These are phyloP conservation scores for Solanum hybrid DNA, from an alignment of 305 asterid genomes.

Conservation along the genomic window DNA sequence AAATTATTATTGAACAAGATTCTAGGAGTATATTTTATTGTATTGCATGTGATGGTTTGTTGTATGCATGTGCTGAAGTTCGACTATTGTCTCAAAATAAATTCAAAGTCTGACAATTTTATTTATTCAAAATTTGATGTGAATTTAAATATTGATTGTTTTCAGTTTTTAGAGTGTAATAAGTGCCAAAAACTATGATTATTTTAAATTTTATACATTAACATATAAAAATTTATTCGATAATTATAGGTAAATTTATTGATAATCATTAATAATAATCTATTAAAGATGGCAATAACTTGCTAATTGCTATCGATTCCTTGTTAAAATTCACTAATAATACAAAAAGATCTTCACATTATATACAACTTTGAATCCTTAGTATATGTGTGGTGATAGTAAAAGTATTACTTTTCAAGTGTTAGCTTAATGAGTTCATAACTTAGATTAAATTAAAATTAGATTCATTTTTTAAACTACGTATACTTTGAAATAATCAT, in stretches of 20 bases:
- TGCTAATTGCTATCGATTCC: background rate
- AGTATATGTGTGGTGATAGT: background rate
- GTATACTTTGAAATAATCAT: background rate
- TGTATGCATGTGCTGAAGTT: background rate
- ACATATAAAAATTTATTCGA: background rate
- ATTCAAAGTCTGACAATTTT: background rate
- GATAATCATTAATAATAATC: background rate
- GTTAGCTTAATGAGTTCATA: background rate
- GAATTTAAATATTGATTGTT: background rate
- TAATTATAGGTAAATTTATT: too few relatives aligned
- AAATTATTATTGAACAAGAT: background rate
- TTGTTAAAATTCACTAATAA: background rate
- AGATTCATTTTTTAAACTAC: background rate
- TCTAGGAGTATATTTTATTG: background rate
- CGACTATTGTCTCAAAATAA: background rate
- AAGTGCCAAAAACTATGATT: background rate
- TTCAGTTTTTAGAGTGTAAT: background rate
- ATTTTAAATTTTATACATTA: too few relatives aligned
- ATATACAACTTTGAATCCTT: background rate
- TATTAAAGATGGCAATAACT: background rate
- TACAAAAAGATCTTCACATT: background rate
- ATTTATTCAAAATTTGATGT: background rate
- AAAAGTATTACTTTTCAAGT: background rate
- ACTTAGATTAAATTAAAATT: background rate
- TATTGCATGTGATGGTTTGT: background rate